Base-by-base conservation (phyloP, 441 rosid genomes). In the Dalechampia spathulata region DNA sequence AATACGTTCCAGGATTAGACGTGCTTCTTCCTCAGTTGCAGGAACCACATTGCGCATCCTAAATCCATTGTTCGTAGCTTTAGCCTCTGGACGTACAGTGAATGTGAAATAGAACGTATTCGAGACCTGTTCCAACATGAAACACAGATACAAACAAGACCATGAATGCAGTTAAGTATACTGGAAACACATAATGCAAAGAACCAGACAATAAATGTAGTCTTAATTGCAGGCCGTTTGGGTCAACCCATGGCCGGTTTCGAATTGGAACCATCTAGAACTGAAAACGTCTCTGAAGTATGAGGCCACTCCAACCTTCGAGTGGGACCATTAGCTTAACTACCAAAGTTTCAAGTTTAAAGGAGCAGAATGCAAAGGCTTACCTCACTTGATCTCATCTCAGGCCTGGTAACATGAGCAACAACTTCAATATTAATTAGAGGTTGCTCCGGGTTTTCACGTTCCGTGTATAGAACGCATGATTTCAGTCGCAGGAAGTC, bases 21-120 rank as follows among this genome's bases (percentile, higher is more conserved):
- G 83, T 19, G 90, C 95, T 75, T 86, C 96, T 71, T 86, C 96
- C 72, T 86, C 90, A 1, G 96, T 89, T n/a, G 81, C 87, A 11
- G 92, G 92, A 69, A 89, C 95, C 63, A 82, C 90, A 21, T 73
- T 86, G 27, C 86, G 80, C 48, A 86, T 75, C 71, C 68, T 76
- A 41, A 75, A 72, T 44, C 77, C 90, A 58, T 77, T 72, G 50
- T 64, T 74, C 40, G 61, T 55, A 53, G 82, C 71, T 77, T 80
- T 86, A 53, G 86, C 94, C 73, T 83, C 90, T 0, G 85, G 83
- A 5, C 88, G 72, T 40, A 86, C 79, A 1, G 92, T 79, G 72
- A 84, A 89, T 23, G 87, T 83, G 72, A 86, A 86, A 63, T 89
- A 75, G 72, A 89, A 89, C 21, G 85, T 80, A 65, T 86, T 86